Conservation (phyloP, 208 protist species). For the Leishmania major region DNA sequence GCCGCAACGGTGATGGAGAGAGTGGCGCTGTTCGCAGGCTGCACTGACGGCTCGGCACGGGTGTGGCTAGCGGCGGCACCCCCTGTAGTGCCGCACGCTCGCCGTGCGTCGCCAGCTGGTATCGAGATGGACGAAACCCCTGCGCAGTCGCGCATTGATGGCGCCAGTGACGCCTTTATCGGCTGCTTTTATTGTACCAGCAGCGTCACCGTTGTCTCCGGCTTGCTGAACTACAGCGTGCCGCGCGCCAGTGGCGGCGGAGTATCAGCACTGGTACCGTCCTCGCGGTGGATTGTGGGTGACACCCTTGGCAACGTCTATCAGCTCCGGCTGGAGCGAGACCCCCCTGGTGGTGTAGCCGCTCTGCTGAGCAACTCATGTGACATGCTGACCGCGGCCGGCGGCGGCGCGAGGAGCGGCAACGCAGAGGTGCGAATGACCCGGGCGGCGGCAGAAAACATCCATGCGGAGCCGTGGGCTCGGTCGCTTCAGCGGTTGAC, state of each 20-base stretch:
- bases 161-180: neutral
- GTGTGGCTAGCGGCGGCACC: constrained; percentile 15
- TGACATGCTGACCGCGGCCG: neutral
- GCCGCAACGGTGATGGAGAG: neutral
- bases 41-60: constrained; percentile 33
- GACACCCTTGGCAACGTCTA: constrained; percentile 80
- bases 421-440: neutral
- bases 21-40: constrained; percentile 30
- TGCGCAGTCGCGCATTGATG: neutral
- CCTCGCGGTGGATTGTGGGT: constrained; percentile 52
- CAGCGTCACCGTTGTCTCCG: neutral
- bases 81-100: neutral
- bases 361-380: neutral
- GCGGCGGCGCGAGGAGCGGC: neutral
- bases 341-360: constrained; percentile 4
- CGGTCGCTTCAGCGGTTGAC: constrained; percentile 2
- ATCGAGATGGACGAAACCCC: neutral
- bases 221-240: neutral
- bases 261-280: neutral
- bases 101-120: neutral
- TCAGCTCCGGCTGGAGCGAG: constrained; percentile 53
- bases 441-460: neutral
- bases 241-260: neutral
- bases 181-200: constrained; percentile 3
- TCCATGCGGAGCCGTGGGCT: constrained; percentile 1